Conservation (phyloP, 2,329 filamentous ascomycete genomes). For the Xylaria sp. region DNA sequence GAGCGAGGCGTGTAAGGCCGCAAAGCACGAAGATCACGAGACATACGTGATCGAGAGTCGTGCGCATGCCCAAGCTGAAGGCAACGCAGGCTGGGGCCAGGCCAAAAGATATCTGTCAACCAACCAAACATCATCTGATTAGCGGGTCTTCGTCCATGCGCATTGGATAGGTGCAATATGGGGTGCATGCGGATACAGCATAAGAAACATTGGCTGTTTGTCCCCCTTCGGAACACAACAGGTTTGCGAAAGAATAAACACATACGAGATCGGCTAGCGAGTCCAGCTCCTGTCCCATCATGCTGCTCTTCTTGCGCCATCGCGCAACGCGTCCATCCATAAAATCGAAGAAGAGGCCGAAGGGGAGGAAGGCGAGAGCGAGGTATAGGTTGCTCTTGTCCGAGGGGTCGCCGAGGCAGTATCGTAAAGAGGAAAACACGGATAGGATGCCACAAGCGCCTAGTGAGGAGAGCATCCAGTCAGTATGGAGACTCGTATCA, state of each 20-base stretch:
- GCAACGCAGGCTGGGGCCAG: slow-evolving; percentile 88
- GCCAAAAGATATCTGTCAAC: slow-evolving; percentile 87
- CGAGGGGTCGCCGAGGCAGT: slow-evolving; percentile 79
- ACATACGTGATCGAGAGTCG: slow-evolving; percentile 80
- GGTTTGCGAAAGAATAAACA: slow-evolving; percentile 4
- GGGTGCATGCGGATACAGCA: background rate
- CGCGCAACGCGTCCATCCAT: slow-evolving; percentile 97
- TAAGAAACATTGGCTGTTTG: too few relatives aligned
- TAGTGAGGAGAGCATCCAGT: slow-evolving; percentile 44
- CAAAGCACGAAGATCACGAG: slow-evolving; percentile 93
- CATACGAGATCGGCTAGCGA: slow-evolving; percentile 92
- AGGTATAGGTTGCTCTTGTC: slow-evolving; percentile 78
- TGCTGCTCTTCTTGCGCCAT: slow-evolving; percentile 94
- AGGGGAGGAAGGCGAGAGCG: slow-evolving; percentile 87
- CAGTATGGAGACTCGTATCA: background rate
- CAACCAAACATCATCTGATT: slow-evolving; percentile 1
- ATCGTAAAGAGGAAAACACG: slow-evolving; percentile 92
- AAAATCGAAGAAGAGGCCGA: slow-evolving; percentile 96
- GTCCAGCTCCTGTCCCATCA: slow-evolving; percentile 98
- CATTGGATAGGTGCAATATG: background rate
- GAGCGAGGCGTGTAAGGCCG: slow-evolving; percentile 89
- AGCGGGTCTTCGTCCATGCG: background rate
- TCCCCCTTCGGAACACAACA: background rate
- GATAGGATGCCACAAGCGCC: slow-evolving; percentile 94
- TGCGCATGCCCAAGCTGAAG: slow-evolving; percentile 89